Percentiles rank a stretch among this genome's conserved stretches.
phyloP scores from a whole-genome alignment of 768 basidiomycete species.

The Mycena albidolilacea region DNA sequence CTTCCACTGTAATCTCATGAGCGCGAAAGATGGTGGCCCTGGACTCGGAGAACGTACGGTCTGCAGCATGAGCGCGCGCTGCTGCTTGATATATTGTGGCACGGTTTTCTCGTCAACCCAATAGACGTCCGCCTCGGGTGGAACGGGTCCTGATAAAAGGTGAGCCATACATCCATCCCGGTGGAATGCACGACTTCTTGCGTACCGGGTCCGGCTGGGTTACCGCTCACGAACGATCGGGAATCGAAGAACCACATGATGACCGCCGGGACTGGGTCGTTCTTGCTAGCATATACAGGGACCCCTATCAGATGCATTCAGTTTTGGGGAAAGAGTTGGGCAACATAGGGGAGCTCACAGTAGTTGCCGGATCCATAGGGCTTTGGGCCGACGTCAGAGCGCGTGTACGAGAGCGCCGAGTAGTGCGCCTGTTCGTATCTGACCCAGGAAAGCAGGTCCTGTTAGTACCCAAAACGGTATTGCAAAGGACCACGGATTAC shows the following conservation, averaged over 20 bases:
- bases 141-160: constrained; percentile 21
- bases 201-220: constrained; percentile 25
- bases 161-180: too few relatives aligned
- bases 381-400: constrained; percentile 39
- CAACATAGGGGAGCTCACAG: constrained; percentile 6
- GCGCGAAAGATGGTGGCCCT: neutral
- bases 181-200: too few relatives aligned
- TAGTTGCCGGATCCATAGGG: constrained; percentile 40
- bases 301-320: constrained; percentile 32
- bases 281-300: constrained; percentile 33
- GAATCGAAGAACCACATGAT: constrained; percentile 44
- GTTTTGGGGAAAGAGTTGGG: neutral
- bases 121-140: constrained; percentile 32
- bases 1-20: constrained; percentile 33
- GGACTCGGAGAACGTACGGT: constrained; percentile 17
- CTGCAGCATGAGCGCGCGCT: constrained; percentile 29
- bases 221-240: constrained; percentile 32
- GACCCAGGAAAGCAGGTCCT: neutral
- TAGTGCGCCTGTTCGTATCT: constrained; percentile 41
- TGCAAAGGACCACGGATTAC: neutral
- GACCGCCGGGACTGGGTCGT: constrained; percentile 29
- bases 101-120: constrained; percentile 41
- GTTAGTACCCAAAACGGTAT: neutral
- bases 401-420: constrained; percentile 36
- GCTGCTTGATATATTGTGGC: constrained; percentile 38